Conservation (phyloP, 768 basidiomycete species). For the Dictyophora rubrovolvata region DNA sequence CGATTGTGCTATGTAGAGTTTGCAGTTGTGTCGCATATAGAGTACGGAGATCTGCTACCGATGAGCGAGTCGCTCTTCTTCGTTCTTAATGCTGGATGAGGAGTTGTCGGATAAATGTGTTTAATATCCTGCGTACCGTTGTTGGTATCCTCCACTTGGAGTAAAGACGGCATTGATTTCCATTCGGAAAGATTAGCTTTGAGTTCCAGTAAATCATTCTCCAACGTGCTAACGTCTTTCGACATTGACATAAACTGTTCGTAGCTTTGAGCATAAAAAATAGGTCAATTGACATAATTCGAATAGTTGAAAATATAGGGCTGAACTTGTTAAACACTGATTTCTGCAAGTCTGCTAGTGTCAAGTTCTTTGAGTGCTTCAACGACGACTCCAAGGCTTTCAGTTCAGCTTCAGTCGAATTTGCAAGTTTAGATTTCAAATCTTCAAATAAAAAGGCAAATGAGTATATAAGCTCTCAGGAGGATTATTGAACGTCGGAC, state of each 20-base stretch:
- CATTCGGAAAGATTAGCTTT: conserved; percentile 92
- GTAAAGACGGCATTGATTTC: conserved; percentile 87
- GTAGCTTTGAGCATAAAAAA: conserved; percentile 50
- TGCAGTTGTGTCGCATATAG: conserved; percentile 95
- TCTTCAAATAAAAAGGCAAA: conserved; percentile 30
- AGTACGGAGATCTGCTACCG: conserved; percentile 88
- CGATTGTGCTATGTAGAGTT: conserved; percentile 76
- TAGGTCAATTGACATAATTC: not conserved
- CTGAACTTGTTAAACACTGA: conserved; percentile 89
- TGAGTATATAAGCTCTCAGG: not conserved
- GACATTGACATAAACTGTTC: conserved; percentile 95
- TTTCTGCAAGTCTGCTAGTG: conserved; percentile 70
- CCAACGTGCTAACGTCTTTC: conserved; percentile 91
- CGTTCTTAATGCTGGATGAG: conserved; percentile 29
- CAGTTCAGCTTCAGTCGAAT: conserved; percentile 77
- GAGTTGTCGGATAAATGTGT: conserved; percentile 25
- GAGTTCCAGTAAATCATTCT: conserved; percentile 96
- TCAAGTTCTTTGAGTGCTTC: conserved; percentile 57
- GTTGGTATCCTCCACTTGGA: conserved; percentile 81
- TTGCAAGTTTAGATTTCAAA: conserved; percentile 78
- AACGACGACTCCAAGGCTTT: conserved; percentile 69
- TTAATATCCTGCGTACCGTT: conserved; percentile 29
- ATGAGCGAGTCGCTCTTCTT: conserved; percentile 66
- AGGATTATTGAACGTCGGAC: not conserved
- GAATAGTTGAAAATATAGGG: not conserved